Conservation (phyloP, 352 stramenopile species). For the Phytophthora idaei region DNA sequence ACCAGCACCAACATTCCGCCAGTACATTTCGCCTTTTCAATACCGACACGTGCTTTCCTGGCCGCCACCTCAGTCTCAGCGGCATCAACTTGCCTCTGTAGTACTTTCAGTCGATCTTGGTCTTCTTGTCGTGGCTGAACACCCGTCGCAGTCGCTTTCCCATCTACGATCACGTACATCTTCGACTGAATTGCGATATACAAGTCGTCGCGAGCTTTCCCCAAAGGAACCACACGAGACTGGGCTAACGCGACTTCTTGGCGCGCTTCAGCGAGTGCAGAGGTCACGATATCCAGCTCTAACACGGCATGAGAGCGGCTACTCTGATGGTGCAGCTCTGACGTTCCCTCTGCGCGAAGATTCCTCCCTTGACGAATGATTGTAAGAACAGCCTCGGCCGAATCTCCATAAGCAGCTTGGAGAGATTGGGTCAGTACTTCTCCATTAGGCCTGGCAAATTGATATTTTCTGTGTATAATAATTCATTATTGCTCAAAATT, state of each 20-base stretch:
- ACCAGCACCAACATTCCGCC: constrained; percentile 55
- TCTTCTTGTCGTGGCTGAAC: constrained; percentile 30
- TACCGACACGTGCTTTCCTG: constrained; percentile 21
- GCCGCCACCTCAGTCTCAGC: constrained; percentile 27
- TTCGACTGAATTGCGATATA: constrained; percentile 54
- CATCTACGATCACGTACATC: constrained; percentile 37
- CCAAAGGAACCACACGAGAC: constrained; percentile 43
- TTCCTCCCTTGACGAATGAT: constrained; percentile 31
- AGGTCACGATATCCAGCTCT: constrained; percentile 61
- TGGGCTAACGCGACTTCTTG: constrained; percentile 36
- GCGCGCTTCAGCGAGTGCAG: constrained; percentile 39
- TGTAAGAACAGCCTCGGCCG: constrained; percentile 24
- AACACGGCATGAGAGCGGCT: constrained; percentile 57
- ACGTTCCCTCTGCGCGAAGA: constrained; percentile 47
- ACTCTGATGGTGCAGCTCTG: constrained; percentile 57
- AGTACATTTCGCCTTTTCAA: constrained; percentile 17
- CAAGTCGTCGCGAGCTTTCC: constrained; percentile 57
- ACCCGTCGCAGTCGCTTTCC: constrained; percentile 33
- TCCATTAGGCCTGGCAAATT: constrained; percentile 37
- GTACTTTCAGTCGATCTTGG: constrained; percentile 18
- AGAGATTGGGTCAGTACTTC: constrained; percentile 57
- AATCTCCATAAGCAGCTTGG: constrained; percentile 32
- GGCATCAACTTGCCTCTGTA: constrained; percentile 27
- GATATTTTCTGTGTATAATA: no score
- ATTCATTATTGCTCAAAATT: no score